Evolutionary conservation across 2,329 filamentous ascomycete genomes (phyloP).

Genomic region (Gliomastix tumulicola): DNA sequence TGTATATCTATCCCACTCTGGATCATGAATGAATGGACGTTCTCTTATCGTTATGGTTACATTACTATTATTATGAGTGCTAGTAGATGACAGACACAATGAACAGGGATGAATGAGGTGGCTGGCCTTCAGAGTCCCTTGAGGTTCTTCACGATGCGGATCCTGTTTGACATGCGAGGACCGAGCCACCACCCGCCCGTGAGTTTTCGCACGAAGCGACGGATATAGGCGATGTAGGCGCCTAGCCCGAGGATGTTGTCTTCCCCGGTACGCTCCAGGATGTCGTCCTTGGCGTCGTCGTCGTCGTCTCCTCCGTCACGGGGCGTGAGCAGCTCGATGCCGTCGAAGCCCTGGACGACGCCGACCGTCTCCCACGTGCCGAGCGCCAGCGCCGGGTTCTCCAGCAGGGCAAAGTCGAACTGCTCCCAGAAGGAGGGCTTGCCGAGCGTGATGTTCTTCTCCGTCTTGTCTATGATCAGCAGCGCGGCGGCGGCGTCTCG

Average conservation of each 20-base stretch:
- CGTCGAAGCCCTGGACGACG: constrained; percentile 50
- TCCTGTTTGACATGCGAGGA: constrained; percentile 50
- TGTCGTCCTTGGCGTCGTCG: constrained; percentile 1
- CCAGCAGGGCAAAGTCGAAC: constrained; percentile 57
- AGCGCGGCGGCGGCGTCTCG: constrained; percentile 12
- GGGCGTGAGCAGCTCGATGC: constrained; percentile 50
- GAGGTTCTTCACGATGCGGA: constrained; percentile 37
- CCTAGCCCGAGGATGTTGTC: constrained; percentile 37
- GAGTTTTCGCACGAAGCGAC: constrained; percentile 29
- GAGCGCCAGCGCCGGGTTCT: constrained; percentile 38
- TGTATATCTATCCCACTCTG: no score
- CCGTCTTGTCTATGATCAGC: constrained; percentile 55
- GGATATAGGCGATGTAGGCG: constrained; percentile 26
- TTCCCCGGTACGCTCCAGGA: constrained; percentile 6
- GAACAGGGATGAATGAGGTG: constrained; percentile 16
- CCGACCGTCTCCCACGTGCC: constrained; percentile 50
- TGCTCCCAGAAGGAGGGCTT: constrained; percentile 51
- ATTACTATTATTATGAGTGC: no score
- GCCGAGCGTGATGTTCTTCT: constrained; percentile 36
- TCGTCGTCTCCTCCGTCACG: constrained; percentile 24
- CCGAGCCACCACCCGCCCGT: constrained; percentile 61
- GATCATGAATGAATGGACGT: no score
- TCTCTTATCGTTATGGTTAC: no score
- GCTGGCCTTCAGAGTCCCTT: not conserved
- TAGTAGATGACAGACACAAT: constrained; percentile 14